phyloP scores from a whole-genome alignment of 192 early-diverging fungal species.

The Kappamyces sp. region DNA sequence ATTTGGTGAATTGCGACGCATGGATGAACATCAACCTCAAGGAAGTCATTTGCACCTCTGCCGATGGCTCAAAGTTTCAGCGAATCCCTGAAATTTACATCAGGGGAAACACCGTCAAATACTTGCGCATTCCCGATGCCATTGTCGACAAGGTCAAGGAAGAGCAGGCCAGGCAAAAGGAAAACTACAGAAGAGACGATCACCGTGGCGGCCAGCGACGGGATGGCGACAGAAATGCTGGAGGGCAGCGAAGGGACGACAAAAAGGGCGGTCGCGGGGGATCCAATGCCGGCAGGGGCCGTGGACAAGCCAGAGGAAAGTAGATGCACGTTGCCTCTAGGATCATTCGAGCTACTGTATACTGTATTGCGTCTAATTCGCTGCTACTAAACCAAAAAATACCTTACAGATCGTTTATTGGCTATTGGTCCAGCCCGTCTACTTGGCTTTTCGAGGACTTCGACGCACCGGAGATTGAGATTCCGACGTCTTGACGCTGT shows the following conservation, averaged over 20 bases:
- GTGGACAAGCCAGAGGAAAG: no score
- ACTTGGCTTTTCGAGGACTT: no score
- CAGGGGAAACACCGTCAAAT: slow-evolving; percentile 77
- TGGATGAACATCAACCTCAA: slow-evolving; percentile 97
- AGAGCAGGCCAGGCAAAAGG: slow-evolving; percentile 31
- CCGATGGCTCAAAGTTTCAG: slow-evolving; percentile 92
- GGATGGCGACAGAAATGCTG: slow-evolving; percentile 8
- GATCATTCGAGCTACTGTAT: no score
- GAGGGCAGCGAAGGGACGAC: background rate
- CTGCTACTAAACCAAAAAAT: no score
- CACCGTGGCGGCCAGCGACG: background rate
- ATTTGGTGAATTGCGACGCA: slow-evolving; percentile 92
- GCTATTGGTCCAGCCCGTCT: no score
- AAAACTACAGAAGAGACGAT: background rate
- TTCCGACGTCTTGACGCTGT: no score
- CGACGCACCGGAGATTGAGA: no score
- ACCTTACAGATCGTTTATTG: no score
- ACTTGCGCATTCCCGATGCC: slow-evolving; percentile 76
- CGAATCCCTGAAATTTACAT: slow-evolving; percentile 88
- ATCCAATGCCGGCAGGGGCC: no score
- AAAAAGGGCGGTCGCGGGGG: no score
- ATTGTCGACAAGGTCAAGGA: slow-evolving; percentile 88
- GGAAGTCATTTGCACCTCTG: slow-evolving; percentile 89
- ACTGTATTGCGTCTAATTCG: no score
- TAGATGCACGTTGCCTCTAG: no score